phyloP scores from a whole-genome alignment of 305 asterid species.

The Fraxinus paxiana region DNA sequence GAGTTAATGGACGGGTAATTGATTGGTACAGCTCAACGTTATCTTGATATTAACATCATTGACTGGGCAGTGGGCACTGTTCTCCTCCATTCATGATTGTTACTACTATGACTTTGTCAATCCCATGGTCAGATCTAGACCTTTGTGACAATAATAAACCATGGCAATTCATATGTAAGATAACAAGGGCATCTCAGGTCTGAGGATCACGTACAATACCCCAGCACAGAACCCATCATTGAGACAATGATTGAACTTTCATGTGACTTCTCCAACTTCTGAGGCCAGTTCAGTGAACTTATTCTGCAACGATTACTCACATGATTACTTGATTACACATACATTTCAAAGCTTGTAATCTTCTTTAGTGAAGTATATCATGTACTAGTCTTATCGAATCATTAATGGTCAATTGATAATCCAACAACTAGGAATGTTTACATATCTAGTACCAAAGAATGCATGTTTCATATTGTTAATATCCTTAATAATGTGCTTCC shows the following conservation, averaged over 20 bases:
- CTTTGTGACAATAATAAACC: background rate
- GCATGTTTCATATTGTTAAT: background rate
- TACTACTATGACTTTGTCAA: background rate
- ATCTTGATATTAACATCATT: background rate
- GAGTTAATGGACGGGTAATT: background rate
- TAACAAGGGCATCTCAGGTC: background rate
- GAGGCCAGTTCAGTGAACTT: background rate
- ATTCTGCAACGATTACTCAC: background rate
- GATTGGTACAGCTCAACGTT: background rate
- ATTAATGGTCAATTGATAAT: background rate
- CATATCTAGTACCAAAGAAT: background rate
- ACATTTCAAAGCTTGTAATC: too few relatives aligned
- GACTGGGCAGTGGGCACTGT: background rate
- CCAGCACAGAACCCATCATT: background rate
- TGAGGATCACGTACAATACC: background rate
- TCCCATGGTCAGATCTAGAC: background rate
- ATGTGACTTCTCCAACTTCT: background rate
- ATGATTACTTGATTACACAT: background rate
- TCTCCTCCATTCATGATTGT: background rate
- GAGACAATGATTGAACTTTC: background rate
- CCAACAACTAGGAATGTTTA: background rate
- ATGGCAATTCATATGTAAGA: background rate
- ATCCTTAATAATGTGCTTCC: background rate
- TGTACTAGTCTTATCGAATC: background rate
- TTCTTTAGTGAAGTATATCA: background rate